Evolutionary conservation across 2,329 filamentous ascomycete species (phyloP).

Genomic region (Botryotinia calthae): DNA sequence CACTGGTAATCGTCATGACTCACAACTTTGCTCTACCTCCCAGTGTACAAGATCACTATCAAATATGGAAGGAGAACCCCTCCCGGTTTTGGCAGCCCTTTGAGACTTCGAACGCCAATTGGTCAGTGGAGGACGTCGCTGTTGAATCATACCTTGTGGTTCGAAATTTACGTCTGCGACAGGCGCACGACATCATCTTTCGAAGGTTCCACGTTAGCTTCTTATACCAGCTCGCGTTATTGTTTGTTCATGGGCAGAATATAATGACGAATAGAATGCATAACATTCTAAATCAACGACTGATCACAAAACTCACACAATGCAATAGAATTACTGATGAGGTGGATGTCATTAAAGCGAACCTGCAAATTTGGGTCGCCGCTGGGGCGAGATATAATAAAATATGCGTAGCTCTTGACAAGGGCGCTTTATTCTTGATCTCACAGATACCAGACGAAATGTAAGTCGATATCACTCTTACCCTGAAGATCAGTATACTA

Average conservation of each 20-base stretch:
- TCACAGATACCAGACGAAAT: neutral
- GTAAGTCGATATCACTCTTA: neutral
- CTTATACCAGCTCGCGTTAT: neutral
- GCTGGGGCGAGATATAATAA: neutral
- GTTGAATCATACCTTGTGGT: neutral
- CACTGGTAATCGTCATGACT: neutral
- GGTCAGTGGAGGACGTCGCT: neutral
- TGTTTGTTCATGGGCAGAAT: neutral
- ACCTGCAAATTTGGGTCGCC: neutral
- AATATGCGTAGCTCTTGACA: neutral
- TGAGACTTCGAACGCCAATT: neutral
- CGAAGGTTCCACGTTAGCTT: neutral
- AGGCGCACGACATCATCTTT: neutral
- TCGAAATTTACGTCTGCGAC: neutral
- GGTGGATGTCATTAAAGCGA: neutral
- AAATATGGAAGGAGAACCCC: conserved; percentile 2
- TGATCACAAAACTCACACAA: neutral
- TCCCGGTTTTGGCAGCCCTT: neutral
- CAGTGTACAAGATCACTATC: neutral
- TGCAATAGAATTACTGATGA: neutral
- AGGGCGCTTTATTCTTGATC: neutral
- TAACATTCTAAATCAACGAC: neutral
- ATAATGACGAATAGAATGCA: neutral
- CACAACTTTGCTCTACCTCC: neutral
- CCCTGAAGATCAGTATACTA: neutral